These are phyloP conservation scores for Globisporangium sylvaticum DNA, from an alignment of 352 stramenopile species.

Conservation along the genomic window DNA sequence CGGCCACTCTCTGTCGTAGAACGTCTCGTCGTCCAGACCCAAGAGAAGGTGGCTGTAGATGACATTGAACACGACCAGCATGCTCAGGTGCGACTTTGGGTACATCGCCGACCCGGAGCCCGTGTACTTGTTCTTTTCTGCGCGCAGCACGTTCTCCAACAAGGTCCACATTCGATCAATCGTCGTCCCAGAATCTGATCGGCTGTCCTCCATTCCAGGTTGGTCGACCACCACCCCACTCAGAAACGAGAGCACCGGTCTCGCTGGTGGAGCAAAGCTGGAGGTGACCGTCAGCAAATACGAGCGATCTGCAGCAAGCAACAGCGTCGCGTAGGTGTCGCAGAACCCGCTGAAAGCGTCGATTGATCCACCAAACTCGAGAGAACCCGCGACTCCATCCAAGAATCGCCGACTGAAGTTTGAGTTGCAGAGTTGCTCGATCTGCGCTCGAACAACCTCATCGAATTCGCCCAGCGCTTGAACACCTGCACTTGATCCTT, in stretches of 20 bases:
- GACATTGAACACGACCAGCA: constrained; percentile 59
- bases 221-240: constrained; percentile 44
- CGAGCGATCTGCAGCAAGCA: constrained; percentile 35
- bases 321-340: constrained; percentile 31
- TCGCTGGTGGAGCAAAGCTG: constrained; percentile 40
- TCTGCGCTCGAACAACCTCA: constrained; percentile 13
- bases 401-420: constrained; percentile 36
- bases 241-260: constrained; percentile 44
- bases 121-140: constrained; percentile 11
- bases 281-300: constrained; percentile 45
- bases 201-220: constrained; percentile 1
- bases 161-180: constrained; percentile 40
- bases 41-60: constrained; percentile 67
- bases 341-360: constrained; percentile 31
- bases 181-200: background rate
- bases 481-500: background rate
- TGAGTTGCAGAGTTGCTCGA: constrained; percentile 16
- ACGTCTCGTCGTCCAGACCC: constrained; percentile 61
- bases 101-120: constrained; percentile 14
- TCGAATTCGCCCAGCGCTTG: constrained; percentile 2
- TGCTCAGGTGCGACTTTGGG: constrained; percentile 25
- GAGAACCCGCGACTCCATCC: constrained; percentile 13
- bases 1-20: constrained; percentile 62
- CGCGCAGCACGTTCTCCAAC: constrained; percentile 20
- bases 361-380: background rate